phyloP scores from a whole-genome alignment of 306 rosid genomes.

The Geum urbanum region DNA sequence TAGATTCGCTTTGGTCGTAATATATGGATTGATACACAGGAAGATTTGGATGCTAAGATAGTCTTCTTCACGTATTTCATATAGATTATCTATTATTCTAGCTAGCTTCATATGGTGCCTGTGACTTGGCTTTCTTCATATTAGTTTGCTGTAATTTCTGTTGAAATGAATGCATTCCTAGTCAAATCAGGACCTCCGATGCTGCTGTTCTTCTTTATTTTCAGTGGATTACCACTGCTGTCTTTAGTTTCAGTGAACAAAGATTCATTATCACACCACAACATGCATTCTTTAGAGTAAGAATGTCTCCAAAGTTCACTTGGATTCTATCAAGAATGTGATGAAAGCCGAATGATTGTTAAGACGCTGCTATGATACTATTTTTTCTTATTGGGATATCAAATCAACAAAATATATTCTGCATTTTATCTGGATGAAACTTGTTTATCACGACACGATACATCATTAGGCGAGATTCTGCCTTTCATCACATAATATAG shows the following conservation, averaged over 20 bases:
- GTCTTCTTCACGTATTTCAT: background rate
- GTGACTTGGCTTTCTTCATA: background rate
- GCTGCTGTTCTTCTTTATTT: too few species aligned
- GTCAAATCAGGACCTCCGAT: too few species aligned
- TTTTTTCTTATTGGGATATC: too few species aligned
- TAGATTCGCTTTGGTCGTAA: constrained; percentile 3
- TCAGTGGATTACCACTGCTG: too few species aligned
- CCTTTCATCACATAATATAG: background rate
- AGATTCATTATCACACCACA: too few species aligned
- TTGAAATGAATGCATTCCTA: background rate
- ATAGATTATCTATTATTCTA: background rate
- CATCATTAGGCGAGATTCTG: background rate
- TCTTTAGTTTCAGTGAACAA: too few species aligned
- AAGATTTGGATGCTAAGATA: constrained; percentile 64
- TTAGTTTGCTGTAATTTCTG: constrained; percentile 6
- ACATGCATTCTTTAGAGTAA: too few species aligned
- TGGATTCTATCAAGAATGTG: background rate
- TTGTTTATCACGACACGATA: background rate
- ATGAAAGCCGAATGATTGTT: background rate
- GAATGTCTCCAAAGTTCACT: background rate
- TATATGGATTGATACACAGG: constrained; percentile 28
- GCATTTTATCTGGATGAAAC: too few species aligned
- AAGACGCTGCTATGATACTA: background rate
- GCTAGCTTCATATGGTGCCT: background rate
- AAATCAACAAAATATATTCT: too few species aligned